phyloP scores from a whole-genome alignment of 83 land plant genomes.

The Isoetes engelmannii region DNA sequence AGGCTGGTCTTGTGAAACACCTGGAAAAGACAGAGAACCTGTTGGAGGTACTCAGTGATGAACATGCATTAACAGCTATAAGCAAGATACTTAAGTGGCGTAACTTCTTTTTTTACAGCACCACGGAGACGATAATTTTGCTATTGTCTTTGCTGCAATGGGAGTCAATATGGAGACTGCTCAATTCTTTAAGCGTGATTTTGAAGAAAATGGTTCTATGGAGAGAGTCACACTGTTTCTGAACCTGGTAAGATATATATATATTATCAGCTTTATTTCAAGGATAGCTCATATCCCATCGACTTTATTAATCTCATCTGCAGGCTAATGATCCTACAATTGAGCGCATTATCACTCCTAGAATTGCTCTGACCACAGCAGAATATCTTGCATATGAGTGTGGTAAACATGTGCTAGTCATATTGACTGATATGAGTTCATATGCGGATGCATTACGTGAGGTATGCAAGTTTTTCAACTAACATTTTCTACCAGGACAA shows the following conservation, averaged over 20 bases:
- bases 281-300: neutral
- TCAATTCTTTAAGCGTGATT: constrained; percentile 92
- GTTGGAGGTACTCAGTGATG: constrained; percentile 42
- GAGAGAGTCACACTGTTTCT: constrained; percentile 93
- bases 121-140: constrained; percentile 92
- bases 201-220: constrained; percentile 99
- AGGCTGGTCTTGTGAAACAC: constrained; percentile 90
- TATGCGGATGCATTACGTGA: constrained; percentile 99
- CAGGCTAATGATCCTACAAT: constrained; percentile 77
- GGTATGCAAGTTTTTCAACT: constrained; percentile 34
- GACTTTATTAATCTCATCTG: constrained; percentile 3
- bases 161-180: constrained; percentile 99
- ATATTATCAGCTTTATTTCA: no score
- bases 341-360: constrained; percentile 92
- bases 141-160: constrained; percentile 99
- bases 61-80: neutral
- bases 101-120: constrained; percentile 38
- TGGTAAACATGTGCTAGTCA: constrained; percentile 94
- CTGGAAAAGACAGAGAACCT: constrained; percentile 67
- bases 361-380: constrained; percentile 94
- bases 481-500: constrained; percentile 6
- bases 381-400: constrained; percentile 95
- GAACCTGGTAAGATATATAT: constrained; percentile 59
- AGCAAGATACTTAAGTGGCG: neutral
- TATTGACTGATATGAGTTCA: constrained; percentile 95